phyloP scores from a whole-genome alignment of 192 early-diverging fungal genomes.

The Obelidium mucronatum region DNA sequence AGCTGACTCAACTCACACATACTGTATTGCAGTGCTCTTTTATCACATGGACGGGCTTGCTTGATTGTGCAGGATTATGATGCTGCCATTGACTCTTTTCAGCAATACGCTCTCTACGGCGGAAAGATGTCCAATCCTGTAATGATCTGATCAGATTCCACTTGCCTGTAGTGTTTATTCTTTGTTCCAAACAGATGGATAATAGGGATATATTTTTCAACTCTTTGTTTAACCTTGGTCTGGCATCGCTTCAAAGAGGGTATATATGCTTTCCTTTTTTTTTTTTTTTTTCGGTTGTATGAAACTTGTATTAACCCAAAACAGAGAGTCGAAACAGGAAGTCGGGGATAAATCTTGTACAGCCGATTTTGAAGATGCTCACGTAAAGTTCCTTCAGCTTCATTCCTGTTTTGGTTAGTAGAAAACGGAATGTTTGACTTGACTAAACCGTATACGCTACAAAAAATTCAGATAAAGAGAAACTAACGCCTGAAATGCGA shows the following conservation, averaged over 20 bases:
- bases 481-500: background rate
- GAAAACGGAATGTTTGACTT: background rate
- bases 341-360: background rate
- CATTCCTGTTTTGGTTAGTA: background rate
- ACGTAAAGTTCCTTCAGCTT: background rate
- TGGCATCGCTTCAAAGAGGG: constrained; percentile 22
- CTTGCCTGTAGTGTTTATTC: background rate
- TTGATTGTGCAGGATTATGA: constrained; percentile 15
- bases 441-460: background rate
- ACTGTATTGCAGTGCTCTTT: background rate
- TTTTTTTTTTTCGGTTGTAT: too few relatives aligned
- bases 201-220: background rate
- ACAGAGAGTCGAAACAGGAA: constrained; percentile 21
- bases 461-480: background rate
- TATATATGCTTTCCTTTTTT: too few relatives aligned
- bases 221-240: constrained; percentile 13
- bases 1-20: background rate
- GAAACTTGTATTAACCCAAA: background rate
- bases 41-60: background rate
- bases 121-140: constrained; percentile 2
- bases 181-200: background rate
- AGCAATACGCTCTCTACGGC: background rate
- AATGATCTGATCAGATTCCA: background rate
- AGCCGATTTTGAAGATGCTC: constrained; percentile 3
- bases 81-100: constrained; percentile 12